phyloP scores from a whole-genome alignment of 192 early-diverging fungal species.

The Podila clonocystis region DNA sequence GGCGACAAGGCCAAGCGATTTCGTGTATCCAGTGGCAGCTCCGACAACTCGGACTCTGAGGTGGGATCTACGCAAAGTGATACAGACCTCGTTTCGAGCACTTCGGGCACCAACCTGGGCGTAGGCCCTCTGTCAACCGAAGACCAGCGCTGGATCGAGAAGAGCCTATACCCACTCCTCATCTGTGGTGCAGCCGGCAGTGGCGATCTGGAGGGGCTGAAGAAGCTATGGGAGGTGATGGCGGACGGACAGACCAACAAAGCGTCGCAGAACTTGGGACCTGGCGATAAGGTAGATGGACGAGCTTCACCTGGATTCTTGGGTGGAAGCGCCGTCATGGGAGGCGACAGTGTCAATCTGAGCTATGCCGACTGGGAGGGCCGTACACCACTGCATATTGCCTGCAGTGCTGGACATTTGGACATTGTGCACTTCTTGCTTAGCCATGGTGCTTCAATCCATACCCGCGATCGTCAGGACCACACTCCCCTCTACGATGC shows the following conservation, averaged over 20 bases:
- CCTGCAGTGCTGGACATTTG: conserved; percentile 79
- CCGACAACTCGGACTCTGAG: conserved; percentile 11
- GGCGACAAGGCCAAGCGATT: neutral
- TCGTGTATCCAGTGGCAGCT: neutral
- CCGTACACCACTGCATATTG: conserved; percentile 88
- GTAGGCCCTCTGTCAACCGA: conserved; percentile 43
- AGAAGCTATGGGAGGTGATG: conserved; percentile 65
- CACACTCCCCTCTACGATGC: conserved; percentile 94
- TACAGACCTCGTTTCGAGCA: neutral
- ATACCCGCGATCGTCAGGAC: conserved; percentile 86
- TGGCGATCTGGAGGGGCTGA: conserved; percentile 85
- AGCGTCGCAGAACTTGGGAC: conserved; percentile 20
- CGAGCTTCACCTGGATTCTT: conserved; percentile 20
- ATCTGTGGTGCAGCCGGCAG: conserved; percentile 88
- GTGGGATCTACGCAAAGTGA: conserved; percentile 9
- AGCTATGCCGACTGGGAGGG: conserved; percentile 56
- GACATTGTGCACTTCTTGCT: conserved; percentile 81
- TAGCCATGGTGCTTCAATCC: conserved; percentile 87
- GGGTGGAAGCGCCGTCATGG: conserved; percentile 24
- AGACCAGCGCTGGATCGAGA: conserved; percentile 78
- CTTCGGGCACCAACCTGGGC: conserved; percentile 12
- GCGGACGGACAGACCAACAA: conserved; percentile 23
- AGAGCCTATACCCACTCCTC: conserved; percentile 82
- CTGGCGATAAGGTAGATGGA: neutral
- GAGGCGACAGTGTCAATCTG: conserved; percentile 22